Base-by-base conservation (phyloP, 257 asterid genomes). In the Vinca minor region DNA sequence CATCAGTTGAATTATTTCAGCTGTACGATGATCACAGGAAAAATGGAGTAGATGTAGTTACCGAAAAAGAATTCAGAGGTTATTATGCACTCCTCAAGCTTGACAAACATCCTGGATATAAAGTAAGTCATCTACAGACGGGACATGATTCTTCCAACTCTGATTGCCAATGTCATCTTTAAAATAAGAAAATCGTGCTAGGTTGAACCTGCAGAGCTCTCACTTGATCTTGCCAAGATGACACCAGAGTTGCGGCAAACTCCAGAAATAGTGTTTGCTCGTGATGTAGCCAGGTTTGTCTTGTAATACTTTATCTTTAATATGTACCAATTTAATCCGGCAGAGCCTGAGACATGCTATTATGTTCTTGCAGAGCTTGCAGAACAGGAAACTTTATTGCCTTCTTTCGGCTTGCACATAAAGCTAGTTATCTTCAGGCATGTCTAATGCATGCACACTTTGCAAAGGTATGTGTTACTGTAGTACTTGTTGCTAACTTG, bases 141-240 rank as follows among this genome's bases (percentile, higher is more conserved):
- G 56, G 42, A 74, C 69, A 14, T 71, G 53, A 66, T 69, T 76
- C 64, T 65, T 25, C n/a, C 54, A 50, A 68, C 71, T 68, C 61
- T 65, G 48, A 48, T 75, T 66, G 75, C 65, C 53, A 56, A n/a
- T 78, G 69, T 65, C 68, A 52, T 68, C 71, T 65, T 53, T 75
- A 73, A 78, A 78, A 70, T 83, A 81, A 79, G 82, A 82, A 73
- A 59, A 75, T 79, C 72, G 68, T 89, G 77, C 73, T 87, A 92
- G 98, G 98, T 92, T 84, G 98, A 92, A 84, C 98, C 98, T 82
- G 95, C 96, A 77, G 98, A 92, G 91, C 87, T 92, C 73, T 92
- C 98, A 4, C 96, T 89, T 71, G 98, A 92, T 83, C 81, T 92
- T 72, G 96, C 97, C 74, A 92, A 89, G 89, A 92, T 92, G 98